These are phyloP conservation scores for Didymosphaeria variabile DNA, from an alignment of 2,329 filamentous ascomycete species.

Conservation along the genomic window DNA sequence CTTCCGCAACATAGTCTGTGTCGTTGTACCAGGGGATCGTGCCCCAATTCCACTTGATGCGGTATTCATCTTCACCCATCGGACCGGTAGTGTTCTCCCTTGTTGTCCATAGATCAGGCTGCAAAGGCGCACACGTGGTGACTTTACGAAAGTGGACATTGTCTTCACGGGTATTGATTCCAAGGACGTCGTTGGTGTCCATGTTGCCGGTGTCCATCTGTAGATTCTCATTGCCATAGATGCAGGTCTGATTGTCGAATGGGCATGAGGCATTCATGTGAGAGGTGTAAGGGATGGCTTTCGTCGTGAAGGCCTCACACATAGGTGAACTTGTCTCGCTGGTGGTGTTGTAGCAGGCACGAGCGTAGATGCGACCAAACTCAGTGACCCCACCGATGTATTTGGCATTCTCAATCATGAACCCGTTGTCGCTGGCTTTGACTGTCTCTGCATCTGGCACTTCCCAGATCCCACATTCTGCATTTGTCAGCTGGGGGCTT, in stretches of 20 bases:
- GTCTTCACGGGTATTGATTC: conserved; percentile 9
- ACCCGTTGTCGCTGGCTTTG: conserved; percentile 3
- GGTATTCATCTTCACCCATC: conserved; percentile 2
- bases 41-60: conserved; percentile 13
- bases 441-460: conserved; percentile 10
- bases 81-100: conserved; percentile 11
- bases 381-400: conserved; percentile 15
- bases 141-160: conserved; percentile 17
- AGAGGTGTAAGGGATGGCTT: conserved; percentile 11
- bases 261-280: conserved; percentile 15
- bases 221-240: conserved; percentile 9
- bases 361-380: conserved; percentile 18
- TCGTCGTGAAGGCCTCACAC: conserved; percentile 17
- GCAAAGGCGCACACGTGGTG: conserved; percentile 15
- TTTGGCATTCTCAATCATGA: conserved; percentile 17
- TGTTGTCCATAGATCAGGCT: conserved; percentile 16
- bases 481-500: not conserved
- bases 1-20: conserved; percentile 11
- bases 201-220: conserved; percentile 20
- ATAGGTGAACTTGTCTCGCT: conserved; percentile 1
- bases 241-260: conserved; percentile 16
- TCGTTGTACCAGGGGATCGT: conserved; percentile 10
- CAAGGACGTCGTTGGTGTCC: conserved; percentile 16
- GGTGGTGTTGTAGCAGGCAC: conserved; percentile 19
- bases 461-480: conserved; percentile 21